Evolutionary conservation across 2,329 filamentous ascomycete genomes (phyloP).

Genomic region (Nigrospora osmanthi): DNA sequence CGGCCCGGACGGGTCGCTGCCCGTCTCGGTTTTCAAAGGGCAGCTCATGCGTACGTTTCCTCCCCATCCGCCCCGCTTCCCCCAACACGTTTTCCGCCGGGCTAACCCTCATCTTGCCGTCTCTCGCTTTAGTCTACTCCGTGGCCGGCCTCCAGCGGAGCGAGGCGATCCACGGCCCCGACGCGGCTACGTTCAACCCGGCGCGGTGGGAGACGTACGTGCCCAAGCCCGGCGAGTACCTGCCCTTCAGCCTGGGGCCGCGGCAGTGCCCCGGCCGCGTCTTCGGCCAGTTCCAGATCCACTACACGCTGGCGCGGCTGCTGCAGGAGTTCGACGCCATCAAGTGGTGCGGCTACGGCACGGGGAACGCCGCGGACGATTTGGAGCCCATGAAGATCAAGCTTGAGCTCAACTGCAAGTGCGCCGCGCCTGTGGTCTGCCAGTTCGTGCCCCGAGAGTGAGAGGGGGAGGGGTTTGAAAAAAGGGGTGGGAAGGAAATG

Average conservation of each 20-base stretch:
- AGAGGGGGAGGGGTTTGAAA: too few species aligned
- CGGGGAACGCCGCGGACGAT: background rate
- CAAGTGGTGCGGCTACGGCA: background rate
- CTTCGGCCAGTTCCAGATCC: slow-evolving; percentile 1
- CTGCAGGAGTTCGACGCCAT: slow-evolving; percentile 1
- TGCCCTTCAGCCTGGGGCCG: slow-evolving; percentile 1
- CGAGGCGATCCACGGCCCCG: background rate
- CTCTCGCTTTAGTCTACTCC: background rate
- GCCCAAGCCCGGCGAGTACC: slow-evolving; percentile 1
- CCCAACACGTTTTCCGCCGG: background rate
- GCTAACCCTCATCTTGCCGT: background rate
- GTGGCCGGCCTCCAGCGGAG: slow-evolving; percentile 1
- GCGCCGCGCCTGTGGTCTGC: background rate
- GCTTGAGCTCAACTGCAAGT: slow-evolving; percentile 1
- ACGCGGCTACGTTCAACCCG: background rate
- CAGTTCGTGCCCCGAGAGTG: background rate
- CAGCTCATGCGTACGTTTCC: background rate
- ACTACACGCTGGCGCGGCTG: background rate
- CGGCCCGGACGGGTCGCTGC: background rate
- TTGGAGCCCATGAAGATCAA: slow-evolving; percentile 1
- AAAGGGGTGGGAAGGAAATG: too few species aligned
- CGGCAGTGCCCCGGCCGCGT: background rate
- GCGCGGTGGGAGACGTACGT: background rate
- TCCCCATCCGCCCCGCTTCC: background rate
- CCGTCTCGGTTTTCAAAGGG: background rate